Conservation (phyloP, 495 filamentous ascomycete species). For the Penicillium riverlandense region DNA sequence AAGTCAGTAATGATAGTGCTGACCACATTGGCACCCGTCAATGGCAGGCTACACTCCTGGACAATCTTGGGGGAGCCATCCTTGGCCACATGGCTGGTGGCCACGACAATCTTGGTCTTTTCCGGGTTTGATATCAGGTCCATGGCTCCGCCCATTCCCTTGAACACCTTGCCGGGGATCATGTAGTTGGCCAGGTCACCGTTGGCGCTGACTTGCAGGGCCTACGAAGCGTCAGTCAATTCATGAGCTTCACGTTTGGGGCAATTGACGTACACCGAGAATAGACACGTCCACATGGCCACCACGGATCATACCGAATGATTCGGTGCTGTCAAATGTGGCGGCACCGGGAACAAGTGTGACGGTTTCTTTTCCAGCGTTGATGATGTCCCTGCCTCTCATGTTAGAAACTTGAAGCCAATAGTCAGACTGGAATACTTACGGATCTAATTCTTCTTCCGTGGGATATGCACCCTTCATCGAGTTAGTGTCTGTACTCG, state of each 20-base stretch:
- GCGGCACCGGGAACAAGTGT: conserved; percentile 74
- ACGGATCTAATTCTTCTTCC: conserved; percentile 69
- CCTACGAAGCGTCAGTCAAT: conserved; percentile 27
- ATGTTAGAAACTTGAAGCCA: not conserved
- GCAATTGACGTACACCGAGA: conserved; percentile 47
- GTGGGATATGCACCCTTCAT: conserved; percentile 70
- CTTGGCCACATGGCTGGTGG: conserved; percentile 87
- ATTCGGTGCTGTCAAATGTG: conserved; percentile 80
- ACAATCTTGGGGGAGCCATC: conserved; percentile 85
- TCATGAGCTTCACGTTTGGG: not conserved
- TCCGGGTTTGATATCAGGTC: conserved; percentile 82
- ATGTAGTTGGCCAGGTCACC: conserved; percentile 91
- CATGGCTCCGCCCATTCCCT: conserved; percentile 96
- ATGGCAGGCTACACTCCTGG: conserved; percentile 73
- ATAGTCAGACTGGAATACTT: conserved; percentile 5
- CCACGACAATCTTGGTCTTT: conserved; percentile 83
- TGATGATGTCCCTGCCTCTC: conserved; percentile 64
- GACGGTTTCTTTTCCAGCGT: conserved; percentile 91
- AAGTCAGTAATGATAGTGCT: conserved; percentile 89
- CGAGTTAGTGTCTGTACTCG: conserved; percentile 1
- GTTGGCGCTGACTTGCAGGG: conserved; percentile 76
- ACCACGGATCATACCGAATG: conserved; percentile 87
- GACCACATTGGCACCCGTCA: conserved; percentile 80
- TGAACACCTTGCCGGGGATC: conserved; percentile 82
- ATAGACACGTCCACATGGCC: conserved; percentile 87